phyloP scores from a whole-genome alignment of 495 filamentous ascomycete genomes.

The Aspergillus sclerotioniger region DNA sequence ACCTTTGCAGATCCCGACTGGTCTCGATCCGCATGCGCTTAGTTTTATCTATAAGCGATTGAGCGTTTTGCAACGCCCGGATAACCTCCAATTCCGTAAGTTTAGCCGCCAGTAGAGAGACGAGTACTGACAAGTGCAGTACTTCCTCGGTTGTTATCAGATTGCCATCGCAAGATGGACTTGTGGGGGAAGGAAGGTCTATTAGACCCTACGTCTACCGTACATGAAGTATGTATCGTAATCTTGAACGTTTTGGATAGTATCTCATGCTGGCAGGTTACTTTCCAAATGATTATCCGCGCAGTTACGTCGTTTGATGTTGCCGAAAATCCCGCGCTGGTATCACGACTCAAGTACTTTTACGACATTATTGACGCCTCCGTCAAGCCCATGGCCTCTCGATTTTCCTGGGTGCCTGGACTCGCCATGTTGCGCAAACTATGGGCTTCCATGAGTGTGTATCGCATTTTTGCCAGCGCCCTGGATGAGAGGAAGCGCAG shows the following conservation, averaged over 20 bases:
- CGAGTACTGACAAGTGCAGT: background rate
- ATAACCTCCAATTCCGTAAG: background rate
- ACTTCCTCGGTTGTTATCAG: background rate
- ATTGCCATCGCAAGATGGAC: background rate
- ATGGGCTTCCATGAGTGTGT: background rate
- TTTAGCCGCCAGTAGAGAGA: background rate
- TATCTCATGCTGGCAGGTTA: background rate
- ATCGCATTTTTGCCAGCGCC: background rate
- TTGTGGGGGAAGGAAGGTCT: background rate
- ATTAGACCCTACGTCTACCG: background rate
- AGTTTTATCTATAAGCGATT: background rate
- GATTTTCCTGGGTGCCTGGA: background rate
- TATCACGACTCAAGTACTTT: background rate
- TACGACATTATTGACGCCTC: background rate
- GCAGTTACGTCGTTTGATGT: background rate
- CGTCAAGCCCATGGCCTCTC: background rate
- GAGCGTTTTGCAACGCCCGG: background rate
- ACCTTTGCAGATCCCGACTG: background rate
- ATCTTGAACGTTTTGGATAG: background rate
- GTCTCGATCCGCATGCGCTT: background rate
- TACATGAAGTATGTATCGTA: background rate
- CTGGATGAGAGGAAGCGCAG: background rate
- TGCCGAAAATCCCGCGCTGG: background rate
- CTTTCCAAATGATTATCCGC: background rate
- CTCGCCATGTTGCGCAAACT: background rate